Evolutionary conservation across 176 grass and related monocot genomes (phyloP).

Genomic region (Aegilops umbellulata): DNA sequence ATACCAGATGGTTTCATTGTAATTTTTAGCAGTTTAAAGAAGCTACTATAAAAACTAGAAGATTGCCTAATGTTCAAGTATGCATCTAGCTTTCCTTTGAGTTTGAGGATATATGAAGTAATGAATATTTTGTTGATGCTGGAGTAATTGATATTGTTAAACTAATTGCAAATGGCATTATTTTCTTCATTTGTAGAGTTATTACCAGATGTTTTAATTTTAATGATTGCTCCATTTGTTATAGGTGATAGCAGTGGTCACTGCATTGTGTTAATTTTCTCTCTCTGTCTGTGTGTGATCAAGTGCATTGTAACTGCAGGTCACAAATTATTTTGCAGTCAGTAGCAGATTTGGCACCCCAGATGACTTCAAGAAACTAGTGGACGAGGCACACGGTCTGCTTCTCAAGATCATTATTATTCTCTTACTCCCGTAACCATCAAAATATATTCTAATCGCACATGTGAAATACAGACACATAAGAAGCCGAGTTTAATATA

Average conservation of each 20-base stretch:
- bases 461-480: not conserved
- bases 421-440: not conserved
- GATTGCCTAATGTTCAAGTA: not conserved
- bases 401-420: constrained; percentile 27
- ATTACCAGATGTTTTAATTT: not conserved
- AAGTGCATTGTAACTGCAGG: constrained; percentile 48
- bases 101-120: constrained; percentile 11
- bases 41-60: not conserved
- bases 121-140: not conserved
- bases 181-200: constrained; percentile 2
- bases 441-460: not conserved
- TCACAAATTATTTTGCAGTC: constrained; percentile 92
- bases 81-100: constrained; percentile 3
- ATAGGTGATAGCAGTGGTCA: not conserved
- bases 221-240: not conserved
- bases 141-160: constrained; percentile 7
- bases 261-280: not conserved
- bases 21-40: not conserved
- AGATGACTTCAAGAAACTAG: constrained; percentile 92
- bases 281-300: not conserved
- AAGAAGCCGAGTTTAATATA: not conserved
- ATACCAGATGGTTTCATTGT: not conserved
- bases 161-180: not conserved
- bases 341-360: constrained; percentile 99
- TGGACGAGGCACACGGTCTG: constrained; percentile 90